Conservation (phyloP, 345 rosid genomes). For the Garcia nutans region DNA sequence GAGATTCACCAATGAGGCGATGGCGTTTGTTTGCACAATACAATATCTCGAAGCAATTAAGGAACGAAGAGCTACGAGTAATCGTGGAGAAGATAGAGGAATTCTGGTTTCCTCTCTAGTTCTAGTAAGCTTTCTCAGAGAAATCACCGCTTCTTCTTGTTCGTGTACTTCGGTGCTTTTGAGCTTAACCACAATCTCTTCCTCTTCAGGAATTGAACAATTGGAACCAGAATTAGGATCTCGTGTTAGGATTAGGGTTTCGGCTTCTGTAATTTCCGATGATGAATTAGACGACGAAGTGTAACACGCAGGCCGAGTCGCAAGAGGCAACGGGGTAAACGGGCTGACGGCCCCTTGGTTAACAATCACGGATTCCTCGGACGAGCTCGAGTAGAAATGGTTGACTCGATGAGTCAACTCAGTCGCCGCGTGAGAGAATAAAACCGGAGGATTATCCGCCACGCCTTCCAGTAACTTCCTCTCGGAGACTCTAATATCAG, state of each 20-base stretch:
- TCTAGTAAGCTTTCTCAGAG: constrained; percentile 24
- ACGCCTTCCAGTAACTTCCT: constrained; percentile 60
- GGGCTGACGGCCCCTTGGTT: constrained; percentile 34
- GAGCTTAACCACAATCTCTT: constrained; percentile 24
- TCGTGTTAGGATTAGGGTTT: constrained; percentile 14
- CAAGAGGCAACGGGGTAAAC: constrained; percentile 63
- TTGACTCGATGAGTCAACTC: constrained; percentile 39
- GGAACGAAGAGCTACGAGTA: constrained; percentile 19
- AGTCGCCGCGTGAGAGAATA: constrained; percentile 39
- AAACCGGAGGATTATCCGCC: constrained; percentile 32
- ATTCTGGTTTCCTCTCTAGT: constrained; percentile 24
- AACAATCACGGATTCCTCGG: constrained; percentile 33
- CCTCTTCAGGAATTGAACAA: constrained; percentile 20
- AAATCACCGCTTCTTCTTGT: constrained; percentile 27
- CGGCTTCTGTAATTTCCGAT: constrained; percentile 20
- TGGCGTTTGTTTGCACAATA: constrained; percentile 24
- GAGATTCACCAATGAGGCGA: constrained; percentile 32
- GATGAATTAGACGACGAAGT: constrained; percentile 22
- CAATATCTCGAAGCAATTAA: constrained; percentile 19
- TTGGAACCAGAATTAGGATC: constrained; percentile 22
- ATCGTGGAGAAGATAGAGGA: constrained; percentile 14
- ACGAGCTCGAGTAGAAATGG: constrained; percentile 32
- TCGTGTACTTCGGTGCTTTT: constrained; percentile 25
- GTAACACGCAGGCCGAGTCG: constrained; percentile 72
- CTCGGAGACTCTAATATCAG: constrained; percentile 60